A percentile compares a stretch with the other conserved stretches of the same genome.
Conservation (phyloP, 1,284 basidiomycete genomes). For the Leucoagaricus sp. region DNA sequence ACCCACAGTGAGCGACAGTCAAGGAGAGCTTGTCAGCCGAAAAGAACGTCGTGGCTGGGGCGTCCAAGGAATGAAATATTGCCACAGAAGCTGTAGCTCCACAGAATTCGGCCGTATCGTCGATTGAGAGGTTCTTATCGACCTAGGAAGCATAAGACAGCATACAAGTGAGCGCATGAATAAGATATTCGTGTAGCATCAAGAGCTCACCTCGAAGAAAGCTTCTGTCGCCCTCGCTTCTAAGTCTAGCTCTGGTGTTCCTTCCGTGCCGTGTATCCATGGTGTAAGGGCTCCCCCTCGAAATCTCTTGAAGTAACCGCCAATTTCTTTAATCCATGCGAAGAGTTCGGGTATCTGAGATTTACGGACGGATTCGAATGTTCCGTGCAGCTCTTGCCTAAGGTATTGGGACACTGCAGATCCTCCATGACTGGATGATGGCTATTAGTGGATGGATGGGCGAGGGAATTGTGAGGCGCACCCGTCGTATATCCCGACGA, state of each 20-base stretch:
- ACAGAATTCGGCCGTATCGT: slow-evolving; percentile 61
- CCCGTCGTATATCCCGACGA: slow-evolving; percentile 91
- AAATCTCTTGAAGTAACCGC: slow-evolving; percentile 90
- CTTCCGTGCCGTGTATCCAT: slow-evolving; percentile 54
- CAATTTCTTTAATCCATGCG: slow-evolving; percentile 73
- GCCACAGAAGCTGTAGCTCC: slow-evolving; percentile 93
- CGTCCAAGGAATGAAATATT: slow-evolving; percentile 84
- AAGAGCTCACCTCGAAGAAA: slow-evolving; percentile 73
- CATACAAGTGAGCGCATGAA: slow-evolving; percentile 10
- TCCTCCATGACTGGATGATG: slow-evolving; percentile 69
- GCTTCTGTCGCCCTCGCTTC: slow-evolving; percentile 84
- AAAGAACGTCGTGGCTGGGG: slow-evolving; percentile 78
- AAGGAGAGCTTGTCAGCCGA: slow-evolving; percentile 67
- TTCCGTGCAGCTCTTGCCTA: slow-evolving; percentile 77
- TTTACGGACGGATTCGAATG: slow-evolving; percentile 77
- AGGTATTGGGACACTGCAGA: slow-evolving; percentile 73
- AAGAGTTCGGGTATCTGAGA: slow-evolving; percentile 74
- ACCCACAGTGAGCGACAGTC: slow-evolving; percentile 95
- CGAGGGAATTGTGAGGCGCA: slow-evolving; percentile 33
- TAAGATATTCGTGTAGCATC: not conserved
- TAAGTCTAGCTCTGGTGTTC: slow-evolving; percentile 62
- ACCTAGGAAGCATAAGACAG: slow-evolving; percentile 40
- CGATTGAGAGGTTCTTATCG: slow-evolving; percentile 61
- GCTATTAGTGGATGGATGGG: slow-evolving; percentile 2
- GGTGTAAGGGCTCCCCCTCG: slow-evolving; percentile 75